Base-by-base conservation (phyloP, 148 eudicot genomes). In the Fagopyrum homotropicum region DNA sequence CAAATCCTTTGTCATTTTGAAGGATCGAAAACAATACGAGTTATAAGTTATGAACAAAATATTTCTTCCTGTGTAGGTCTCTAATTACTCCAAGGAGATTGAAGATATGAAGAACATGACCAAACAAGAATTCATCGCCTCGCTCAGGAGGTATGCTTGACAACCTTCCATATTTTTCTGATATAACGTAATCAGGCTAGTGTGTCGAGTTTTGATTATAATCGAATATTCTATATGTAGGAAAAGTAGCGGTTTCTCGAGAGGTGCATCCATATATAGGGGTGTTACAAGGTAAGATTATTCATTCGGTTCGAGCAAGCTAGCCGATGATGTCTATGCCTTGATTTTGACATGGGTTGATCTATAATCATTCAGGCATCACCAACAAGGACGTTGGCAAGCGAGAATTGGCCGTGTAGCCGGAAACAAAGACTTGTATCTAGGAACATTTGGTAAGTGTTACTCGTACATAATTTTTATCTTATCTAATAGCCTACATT, bases 391-490 rank as follows among this genome's bases (percentile, higher is more conserved):
- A 19, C 86, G 98, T 12, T 95, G 98, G 98, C 98, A 95, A 80
- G 98, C 98, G 64, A 90, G 98, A 73, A 95, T 95, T 35, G 98
- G 98, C 60, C 98, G 98, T 72, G 98, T 95, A 64, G 98, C 98
- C 3, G 98, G 98, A 63, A 95, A 95, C 73, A 95, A 95, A 77
- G 98, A 95, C 81, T 73, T 95, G 43, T 95, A 95, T 79, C 92
- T 95, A 3, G 98, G 98, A 57, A 95, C 98, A 50, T 95, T 95
- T 75, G 97, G 98, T 90, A 82, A 17, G 81, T 77, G 49, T 6
- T 47, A 7, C 16, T 9, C 4, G 3, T 26, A 70, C 14, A 11
- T 15, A 22, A 0, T n/a, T 12, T n/a, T 68, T 30, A 40, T 19
- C 2, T 29, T 4, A 64, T 40, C 70, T 3, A 26, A 60, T 0